A percentile compares a stretch with the other conserved stretches of the same genome.
Conservation (phyloP, 2,329 filamentous ascomycete genomes). For the Clonostachys rosea region DNA sequence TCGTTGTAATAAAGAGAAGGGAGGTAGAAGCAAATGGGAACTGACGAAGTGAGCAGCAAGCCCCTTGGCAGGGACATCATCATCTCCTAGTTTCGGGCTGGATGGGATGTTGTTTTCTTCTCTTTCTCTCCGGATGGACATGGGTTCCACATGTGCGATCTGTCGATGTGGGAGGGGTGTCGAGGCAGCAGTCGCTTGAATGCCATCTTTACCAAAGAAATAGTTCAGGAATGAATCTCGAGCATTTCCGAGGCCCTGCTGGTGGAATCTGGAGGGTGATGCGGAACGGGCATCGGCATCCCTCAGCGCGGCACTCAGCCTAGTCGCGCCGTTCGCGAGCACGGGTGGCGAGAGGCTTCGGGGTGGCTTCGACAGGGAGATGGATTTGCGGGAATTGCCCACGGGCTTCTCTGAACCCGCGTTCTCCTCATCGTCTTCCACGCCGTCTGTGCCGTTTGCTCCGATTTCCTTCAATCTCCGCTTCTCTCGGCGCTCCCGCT, state of each 20-base stretch:
- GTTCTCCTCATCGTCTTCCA: slow-evolving; percentile 59
- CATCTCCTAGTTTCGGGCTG: not conserved
- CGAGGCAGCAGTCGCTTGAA: slow-evolving; percentile 29
- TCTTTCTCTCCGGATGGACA: too few relatives aligned
- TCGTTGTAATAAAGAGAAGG: not conserved
- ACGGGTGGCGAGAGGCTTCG: slow-evolving; percentile 83
- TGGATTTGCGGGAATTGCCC: slow-evolving; percentile 33
- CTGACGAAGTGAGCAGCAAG: slow-evolving; percentile 56
- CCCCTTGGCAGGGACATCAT: slow-evolving; percentile 15
- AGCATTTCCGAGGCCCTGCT: slow-evolving; percentile 55
- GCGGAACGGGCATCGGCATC: slow-evolving; percentile 47
- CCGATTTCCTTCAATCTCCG: slow-evolving; percentile 79
- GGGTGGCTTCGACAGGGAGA: slow-evolving; percentile 30
- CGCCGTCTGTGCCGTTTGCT: slow-evolving; percentile 69
- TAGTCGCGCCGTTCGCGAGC: slow-evolving; percentile 58
- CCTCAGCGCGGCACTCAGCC: slow-evolving; percentile 63
- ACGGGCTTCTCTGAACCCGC: slow-evolving; percentile 46
- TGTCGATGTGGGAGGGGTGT: slow-evolving; percentile 46
- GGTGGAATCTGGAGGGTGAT: slow-evolving; percentile 38
- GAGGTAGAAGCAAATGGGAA: slow-evolving; percentile 7
- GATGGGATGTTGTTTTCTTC: too few relatives aligned
- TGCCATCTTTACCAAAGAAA: slow-evolving; percentile 95
- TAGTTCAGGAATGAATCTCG: slow-evolving; percentile 96
- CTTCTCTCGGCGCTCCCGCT: slow-evolving; percentile 80
- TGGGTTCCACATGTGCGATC: slow-evolving; percentile 66